These are phyloP conservation scores for Stereocaulon alpinum DNA, from an alignment of 495 filamentous ascomycete genomes.

Conservation along the genomic window DNA sequence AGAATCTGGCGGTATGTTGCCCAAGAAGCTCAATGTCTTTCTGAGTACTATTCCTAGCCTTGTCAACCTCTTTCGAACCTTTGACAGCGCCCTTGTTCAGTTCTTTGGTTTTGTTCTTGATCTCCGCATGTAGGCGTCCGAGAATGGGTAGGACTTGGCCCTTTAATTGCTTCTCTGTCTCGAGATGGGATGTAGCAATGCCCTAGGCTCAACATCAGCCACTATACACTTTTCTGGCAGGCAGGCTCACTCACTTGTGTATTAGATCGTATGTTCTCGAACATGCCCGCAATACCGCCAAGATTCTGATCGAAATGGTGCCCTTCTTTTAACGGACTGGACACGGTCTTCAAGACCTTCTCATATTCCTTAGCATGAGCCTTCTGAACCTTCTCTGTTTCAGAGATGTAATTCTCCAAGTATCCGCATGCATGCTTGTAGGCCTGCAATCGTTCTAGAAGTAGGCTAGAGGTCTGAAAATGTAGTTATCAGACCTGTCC, in stretches of 20 bases:
- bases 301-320: constrained; percentile 83
- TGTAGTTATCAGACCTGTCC: not conserved
- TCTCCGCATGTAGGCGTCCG: constrained; percentile 84
- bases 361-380: constrained; percentile 89
- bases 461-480: constrained; percentile 57
- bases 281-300: constrained; percentile 76
- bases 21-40: constrained; percentile 92
- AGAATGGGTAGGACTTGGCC: constrained; percentile 74
- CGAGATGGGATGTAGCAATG: constrained; percentile 73
- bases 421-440: constrained; percentile 93
- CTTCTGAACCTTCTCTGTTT: constrained; percentile 75
- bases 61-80: constrained; percentile 79
- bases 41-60: constrained; percentile 75
- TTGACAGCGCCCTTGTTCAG: constrained; percentile 75
- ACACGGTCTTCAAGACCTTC: constrained; percentile 86
- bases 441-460: constrained; percentile 76
- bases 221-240: not conserved
- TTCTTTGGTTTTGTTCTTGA: constrained; percentile 91
- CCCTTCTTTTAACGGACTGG: constrained; percentile 72
- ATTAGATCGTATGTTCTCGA: constrained; percentile 86
- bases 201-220: constrained; percentile 37
- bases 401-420: constrained; percentile 76
- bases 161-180: constrained; percentile 82
- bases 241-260: constrained; percentile 51
- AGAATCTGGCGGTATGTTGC: constrained; percentile 66